A percentile compares a stretch with the other conserved stretches of the same genome.
Conservation (phyloP, 2,329 filamentous ascomycete genomes). For the Sarocladium strictum region DNA sequence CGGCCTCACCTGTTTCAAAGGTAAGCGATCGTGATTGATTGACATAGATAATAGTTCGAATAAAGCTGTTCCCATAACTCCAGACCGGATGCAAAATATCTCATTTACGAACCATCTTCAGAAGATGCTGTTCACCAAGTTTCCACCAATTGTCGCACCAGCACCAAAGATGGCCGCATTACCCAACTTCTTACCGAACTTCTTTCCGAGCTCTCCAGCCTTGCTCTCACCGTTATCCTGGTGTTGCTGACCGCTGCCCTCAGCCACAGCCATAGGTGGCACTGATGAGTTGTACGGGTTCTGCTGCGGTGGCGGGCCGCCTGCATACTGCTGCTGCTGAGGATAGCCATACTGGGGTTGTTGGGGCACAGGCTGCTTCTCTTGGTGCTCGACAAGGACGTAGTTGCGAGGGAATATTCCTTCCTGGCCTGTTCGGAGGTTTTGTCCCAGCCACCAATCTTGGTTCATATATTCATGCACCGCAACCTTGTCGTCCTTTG, state of each 20-base stretch:
- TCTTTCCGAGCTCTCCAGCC: constrained; percentile 74
- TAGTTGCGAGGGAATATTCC: constrained; percentile 96
- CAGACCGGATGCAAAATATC: not conserved
- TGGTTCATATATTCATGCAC: constrained; percentile 92
- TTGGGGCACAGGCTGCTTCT: constrained; percentile 30
- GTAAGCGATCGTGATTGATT: no score
- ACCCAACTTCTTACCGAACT: constrained; percentile 89
- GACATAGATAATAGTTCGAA: not conserved
- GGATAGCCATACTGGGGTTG: constrained; percentile 34
- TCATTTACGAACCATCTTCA: constrained; percentile 32
- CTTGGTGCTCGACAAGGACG: constrained; percentile 66
- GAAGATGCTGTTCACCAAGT: constrained; percentile 88
- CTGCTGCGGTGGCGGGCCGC: constrained; percentile 40
- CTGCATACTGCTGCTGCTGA: constrained; percentile 26
- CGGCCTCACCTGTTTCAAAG: no score
- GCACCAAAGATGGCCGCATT: constrained; percentile 83
- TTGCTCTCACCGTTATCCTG: constrained; percentile 49
- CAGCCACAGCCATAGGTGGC: constrained; percentile 68
- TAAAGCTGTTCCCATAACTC: not conserved
- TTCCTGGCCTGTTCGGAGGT: constrained; percentile 73
- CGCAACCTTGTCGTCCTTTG: constrained; percentile 72
- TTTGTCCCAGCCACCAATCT: constrained; percentile 94
- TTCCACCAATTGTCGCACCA: constrained; percentile 82
- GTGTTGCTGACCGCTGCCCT: constrained; percentile 37
- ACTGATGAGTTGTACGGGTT: constrained; percentile 64